Base-by-base conservation (phyloP, 768 basidiomycete species). In the Termitomyces sp. region DNA sequence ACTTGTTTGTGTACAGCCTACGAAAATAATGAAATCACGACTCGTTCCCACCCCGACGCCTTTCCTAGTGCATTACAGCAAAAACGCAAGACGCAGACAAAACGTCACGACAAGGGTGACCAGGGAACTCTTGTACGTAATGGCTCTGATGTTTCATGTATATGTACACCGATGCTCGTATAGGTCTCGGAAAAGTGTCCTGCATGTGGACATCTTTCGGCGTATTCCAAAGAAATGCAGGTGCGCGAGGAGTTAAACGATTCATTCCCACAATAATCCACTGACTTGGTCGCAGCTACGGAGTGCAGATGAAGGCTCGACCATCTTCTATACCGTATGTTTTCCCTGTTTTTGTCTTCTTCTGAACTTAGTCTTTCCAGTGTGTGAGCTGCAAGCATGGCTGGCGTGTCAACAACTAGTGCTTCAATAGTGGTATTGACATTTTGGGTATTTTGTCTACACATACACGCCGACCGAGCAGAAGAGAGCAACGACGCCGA, bases 251-350 rank as follows among this genome's bases (percentile, higher is more conserved):
- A 18, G 35, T 20, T 48, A 42, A 20, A 36, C 43, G 36, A 58
- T 53, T 2, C 38, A 49, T 22, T 16, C 12, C 7, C 28, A 16
- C 8, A 22, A 16, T n/a, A 14, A n/a, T 18, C 18, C 20, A 46
- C 44, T 55, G 30, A 55, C 43, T 55, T 36, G 4, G 0, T 18
- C 24, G 42, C 69, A 92, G 90, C 75, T 91, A 69, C 84, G 94
- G 51, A 91, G 92, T 63, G 94, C 92, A 40, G 94, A 96, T 72
- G 94, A 96, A 78, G 94, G 94, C 3, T 91, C 92, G 33, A 97
- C 94, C 13, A 86, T 95, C 65, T 87, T 96, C 70, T 97, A 95
- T 72, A 92, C 87, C n/a, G 94, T 94, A 68, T 60, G 89, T 78
- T 42, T 40, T 33, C 61, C 14, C 50, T 56, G 56, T 50, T 36